Evolutionary conservation across 371 early-diverging fungal genomes (phyloP), one percentile per base, ranked within the genome.

Genomic region (Mucor racemosus): DNA sequence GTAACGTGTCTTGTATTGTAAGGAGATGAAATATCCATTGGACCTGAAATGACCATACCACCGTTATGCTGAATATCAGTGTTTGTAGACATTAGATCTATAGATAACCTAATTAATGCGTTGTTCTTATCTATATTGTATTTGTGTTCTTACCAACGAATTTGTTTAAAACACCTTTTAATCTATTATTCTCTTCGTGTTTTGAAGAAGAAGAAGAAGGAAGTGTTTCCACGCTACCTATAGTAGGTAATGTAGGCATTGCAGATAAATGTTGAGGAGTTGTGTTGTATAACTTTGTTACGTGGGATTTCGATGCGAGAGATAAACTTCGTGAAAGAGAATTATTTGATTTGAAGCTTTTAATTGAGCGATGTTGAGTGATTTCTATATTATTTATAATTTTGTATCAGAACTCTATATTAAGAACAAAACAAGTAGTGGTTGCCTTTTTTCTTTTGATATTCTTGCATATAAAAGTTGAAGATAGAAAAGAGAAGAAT

Each of bases 1-100:
- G 71, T 74, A 4, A 74, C 53, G 56, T 74, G 75, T 54, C 60
- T 60, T 33, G 75, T 70, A 56, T 74, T 71, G 39, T 71, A 74
- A 48, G 75, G 75, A 17, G 67, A 66, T 5, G 70, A 70, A 15
- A 74, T 74, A 61, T 66, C 67, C 58, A 73, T 73, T 17, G 64
- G 54, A 4, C 60, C 60, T 31, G 66, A 60, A 11, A 54, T 42
- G 11, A n/a, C 35, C 44, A 42, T 40, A 3, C 21, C 31, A 35
- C 21, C 62, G n/a, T 39, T 36, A 8, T 10, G 17, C 31, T 44
- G 58, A 38, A 50, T 50, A 21, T 33, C 39, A 34, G 21, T 21
- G 35, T 62, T 58, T 17, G 41, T 62, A 7, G 63, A 58, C 67
- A 71, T 53, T 15, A 71, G 14, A 26, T 67, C 71, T 66, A 50